Conservation (phyloP, 164 flowering plant genomes). For the Cinnamomum micranthum region DNA sequence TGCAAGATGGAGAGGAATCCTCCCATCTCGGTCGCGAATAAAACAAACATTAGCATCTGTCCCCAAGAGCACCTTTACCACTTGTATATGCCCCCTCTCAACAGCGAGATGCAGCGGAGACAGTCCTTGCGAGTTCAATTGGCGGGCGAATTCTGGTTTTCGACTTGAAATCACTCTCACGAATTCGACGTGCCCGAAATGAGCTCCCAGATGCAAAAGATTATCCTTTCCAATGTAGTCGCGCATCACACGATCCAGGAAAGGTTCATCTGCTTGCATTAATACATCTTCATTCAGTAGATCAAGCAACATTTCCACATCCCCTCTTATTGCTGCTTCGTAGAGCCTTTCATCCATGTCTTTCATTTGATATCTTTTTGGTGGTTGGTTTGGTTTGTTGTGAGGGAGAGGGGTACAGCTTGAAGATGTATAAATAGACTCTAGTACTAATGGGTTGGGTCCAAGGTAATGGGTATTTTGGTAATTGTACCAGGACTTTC, state of each 20-base stretch:
- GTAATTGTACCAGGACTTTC: no score
- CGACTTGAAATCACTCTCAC: slow-evolving; percentile 33
- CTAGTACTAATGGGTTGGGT: no score
- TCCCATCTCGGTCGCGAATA: slow-evolving; percentile 36
- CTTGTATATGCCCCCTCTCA: slow-evolving; percentile 46
- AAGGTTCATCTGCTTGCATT: background rate
- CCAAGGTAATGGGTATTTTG: no score
- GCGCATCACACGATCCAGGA: background rate
- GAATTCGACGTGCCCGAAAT: slow-evolving; percentile 22
- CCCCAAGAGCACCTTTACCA: slow-evolving; percentile 35
- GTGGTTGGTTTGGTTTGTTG: no score
- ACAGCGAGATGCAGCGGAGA: slow-evolving; percentile 48
- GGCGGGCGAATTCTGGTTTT: slow-evolving; percentile 38
- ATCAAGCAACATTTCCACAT: background rate
- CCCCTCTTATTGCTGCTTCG: background rate
- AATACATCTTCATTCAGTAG: background rate
- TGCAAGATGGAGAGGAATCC: slow-evolving; percentile 50
- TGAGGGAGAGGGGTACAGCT: no score
- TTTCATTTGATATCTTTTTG: no score
- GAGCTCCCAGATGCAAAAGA: background rate
- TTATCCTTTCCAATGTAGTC: background rate
- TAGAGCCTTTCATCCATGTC: background rate
- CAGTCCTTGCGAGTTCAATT: slow-evolving; percentile 26
- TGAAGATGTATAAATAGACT: no score
- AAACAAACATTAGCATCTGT: slow-evolving; percentile 31